These are phyloP conservation scores for Schwanniomyces vanrijiae DNA, from an alignment of 805 yeast species.

Conservation along the genomic window DNA sequence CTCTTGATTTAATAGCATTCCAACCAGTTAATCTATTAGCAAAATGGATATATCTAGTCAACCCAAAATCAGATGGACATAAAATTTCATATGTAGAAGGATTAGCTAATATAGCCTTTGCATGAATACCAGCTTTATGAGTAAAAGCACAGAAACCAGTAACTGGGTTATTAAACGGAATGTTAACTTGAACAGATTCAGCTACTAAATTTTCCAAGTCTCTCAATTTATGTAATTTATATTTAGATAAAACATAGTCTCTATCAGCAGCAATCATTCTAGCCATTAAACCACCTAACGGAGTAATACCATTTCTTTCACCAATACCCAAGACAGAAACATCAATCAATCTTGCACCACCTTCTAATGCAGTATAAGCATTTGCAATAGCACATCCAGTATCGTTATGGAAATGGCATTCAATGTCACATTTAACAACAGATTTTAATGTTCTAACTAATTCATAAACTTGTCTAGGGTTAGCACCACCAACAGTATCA, in stretches of 20 bases:
- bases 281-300: slow-evolving; percentile 97
- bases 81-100: slow-evolving; percentile 98
- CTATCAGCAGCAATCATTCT: slow-evolving; percentile 99
- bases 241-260: slow-evolving; percentile 90
- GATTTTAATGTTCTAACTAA: slow-evolving; percentile 89
- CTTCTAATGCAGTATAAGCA: slow-evolving; percentile 97
- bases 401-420: slow-evolving; percentile 98
- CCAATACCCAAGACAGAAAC: slow-evolving; percentile 97
- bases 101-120: slow-evolving; percentile 96
- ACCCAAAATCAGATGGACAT: slow-evolving; percentile 93
- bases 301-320: slow-evolving; percentile 98
- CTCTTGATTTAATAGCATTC: slow-evolving; percentile 98
- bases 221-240: slow-evolving; percentile 92
- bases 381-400: slow-evolving; percentile 99
- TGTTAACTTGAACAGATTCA: slow-evolving; percentile 93
- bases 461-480: slow-evolving; percentile 98
- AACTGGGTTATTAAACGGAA: slow-evolving; percentile 97
- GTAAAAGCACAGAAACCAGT: slow-evolving; percentile 99
- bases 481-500: slow-evolving; percentile 98
- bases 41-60: slow-evolving; percentile 93
- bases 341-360: slow-evolving; percentile 93
- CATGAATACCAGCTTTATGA: slow-evolving; percentile 99
- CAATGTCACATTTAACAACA: slow-evolving; percentile 95
- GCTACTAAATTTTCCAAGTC: slow-evolving; percentile 96
- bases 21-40: slow-evolving; percentile 98